A percentile compares a stretch with the other conserved stretches of the same genome.
Conservation (phyloP, 805 yeast genomes). For the Candida succiphila region DNA sequence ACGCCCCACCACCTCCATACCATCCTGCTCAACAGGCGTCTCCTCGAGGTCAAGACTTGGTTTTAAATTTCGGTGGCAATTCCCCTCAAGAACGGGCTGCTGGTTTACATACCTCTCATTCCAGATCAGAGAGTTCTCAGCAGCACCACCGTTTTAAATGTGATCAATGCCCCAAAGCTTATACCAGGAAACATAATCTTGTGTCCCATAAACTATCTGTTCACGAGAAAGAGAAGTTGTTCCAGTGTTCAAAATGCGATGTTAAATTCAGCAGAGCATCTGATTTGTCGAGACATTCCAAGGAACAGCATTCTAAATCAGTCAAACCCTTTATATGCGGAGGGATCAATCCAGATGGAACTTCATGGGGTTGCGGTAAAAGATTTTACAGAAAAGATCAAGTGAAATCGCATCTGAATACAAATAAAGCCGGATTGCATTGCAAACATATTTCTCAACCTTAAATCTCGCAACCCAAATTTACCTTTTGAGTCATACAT, state of each 20-base stretch:
- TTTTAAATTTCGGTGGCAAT: too few relatives aligned
- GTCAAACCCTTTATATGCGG: slow-evolving; percentile 14
- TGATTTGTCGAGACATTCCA: slow-evolving; percentile 13
- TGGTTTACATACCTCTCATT: too few relatives aligned
- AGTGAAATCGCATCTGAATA: slow-evolving; percentile 14
- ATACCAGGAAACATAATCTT: slow-evolving; percentile 18
- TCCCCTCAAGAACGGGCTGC: too few relatives aligned
- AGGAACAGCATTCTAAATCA: slow-evolving; percentile 13
- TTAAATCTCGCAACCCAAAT: too few relatives aligned
- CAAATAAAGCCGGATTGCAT: slow-evolving; percentile 12
- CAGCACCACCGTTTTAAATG: slow-evolving; percentile 17
- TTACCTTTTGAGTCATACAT: too few relatives aligned
- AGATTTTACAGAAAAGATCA: slow-evolving; percentile 15
- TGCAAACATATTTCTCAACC: slow-evolving; percentile 6
- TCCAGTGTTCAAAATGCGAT: slow-evolving; percentile 11
- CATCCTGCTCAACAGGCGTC: neutral
- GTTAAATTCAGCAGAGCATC: slow-evolving; percentile 12
- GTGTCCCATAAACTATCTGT: slow-evolving; percentile 17
- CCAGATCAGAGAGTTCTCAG: too few relatives aligned
- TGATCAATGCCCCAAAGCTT: slow-evolving; percentile 15
- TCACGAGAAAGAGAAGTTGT: slow-evolving; percentile 15
- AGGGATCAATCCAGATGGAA: slow-evolving; percentile 12
- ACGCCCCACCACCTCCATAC: neutral
- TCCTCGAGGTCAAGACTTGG: too few relatives aligned
- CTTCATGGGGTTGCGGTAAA: slow-evolving; percentile 16